Evolutionary conservation across 805 yeast genomes (phyloP), one percentile per base, ranked within the genome.

Genomic region (Clavispora asparagi): DNA sequence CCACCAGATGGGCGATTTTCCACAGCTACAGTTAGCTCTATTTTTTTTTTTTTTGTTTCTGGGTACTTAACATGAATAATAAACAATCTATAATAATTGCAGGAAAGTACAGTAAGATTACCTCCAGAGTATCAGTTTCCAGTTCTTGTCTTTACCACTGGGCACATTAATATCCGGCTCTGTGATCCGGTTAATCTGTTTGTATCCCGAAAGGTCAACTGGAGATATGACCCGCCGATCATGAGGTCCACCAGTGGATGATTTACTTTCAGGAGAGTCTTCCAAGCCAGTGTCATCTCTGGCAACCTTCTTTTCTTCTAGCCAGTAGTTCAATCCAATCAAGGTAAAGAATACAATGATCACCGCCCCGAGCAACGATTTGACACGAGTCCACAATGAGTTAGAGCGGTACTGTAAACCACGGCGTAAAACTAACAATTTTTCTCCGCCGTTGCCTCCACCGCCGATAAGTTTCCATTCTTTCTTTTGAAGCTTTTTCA

Each of bases 381-480:
- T 63, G 28, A 61, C 17, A 11, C 41, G 28, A 23, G n/a, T 40
- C 19, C 41, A 29, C n/a, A 46, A 33, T 6, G 28, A 25, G 4
- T 26, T 11, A 29, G 31, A 26, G 32, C 43, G 35, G 14, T 30
- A 28, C 6, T 27, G 38, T 14, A 28, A 36, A 11, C 27, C 28
- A 6, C 52, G 43, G 42, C 51, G 46, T 42, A 55, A 54, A 3
- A 55, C 55, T 29, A 55, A 41, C 52, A 52, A 50, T 23, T 42
- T 48, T 14, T 51, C 47, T 6, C 49, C 27, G 26, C 43, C 44
- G 8, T 17, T 16, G 41, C 39, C 16, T 9, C 78, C 76, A 26
- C 79, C 73, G 4, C 82, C 87, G 30, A 80, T 64, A n/a, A 82
- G 66, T 45, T 63, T 69, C 85, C 85, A 83, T 11, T 70, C 70